These are phyloP conservation scores for Pyricularia grisea DNA, from an alignment of 2,329 filamentous ascomycete species.

Conservation along the genomic window DNA sequence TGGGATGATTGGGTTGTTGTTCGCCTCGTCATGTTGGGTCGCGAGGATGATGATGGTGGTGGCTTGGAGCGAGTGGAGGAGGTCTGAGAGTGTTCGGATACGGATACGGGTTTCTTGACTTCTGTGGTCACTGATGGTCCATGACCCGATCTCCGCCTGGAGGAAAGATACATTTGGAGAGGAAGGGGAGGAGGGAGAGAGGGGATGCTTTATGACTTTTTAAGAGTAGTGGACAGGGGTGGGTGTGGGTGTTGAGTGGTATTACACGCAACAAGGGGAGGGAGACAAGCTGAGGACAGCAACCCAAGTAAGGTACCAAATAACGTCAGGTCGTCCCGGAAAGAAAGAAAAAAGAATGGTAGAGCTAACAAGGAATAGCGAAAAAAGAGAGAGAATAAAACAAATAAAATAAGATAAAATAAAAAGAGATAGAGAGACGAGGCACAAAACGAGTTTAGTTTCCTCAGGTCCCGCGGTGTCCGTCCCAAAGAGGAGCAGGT, in stretches of 20 bases:
- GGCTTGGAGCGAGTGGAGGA: conserved; percentile 30
- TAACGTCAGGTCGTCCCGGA: conserved; percentile 3
- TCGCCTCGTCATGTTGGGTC: conserved; percentile 27
- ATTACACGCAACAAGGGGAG: background rate
- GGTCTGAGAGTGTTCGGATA: conserved; percentile 7
- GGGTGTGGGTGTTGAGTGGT: background rate
- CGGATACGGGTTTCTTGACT: conserved; percentile 32
- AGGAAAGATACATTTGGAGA: conserved; percentile 40
- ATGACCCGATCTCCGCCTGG: conserved; percentile 47
- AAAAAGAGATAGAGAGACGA: background rate
- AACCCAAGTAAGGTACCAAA: background rate
- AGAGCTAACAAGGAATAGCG: too few relatives aligned
- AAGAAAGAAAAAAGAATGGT: background rate
- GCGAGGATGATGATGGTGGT: conserved; percentile 9
- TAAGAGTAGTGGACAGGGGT: background rate
- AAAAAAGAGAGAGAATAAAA: background rate
- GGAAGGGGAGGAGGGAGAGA: background rate
- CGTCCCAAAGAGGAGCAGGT: background rate
- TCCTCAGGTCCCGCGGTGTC: background rate
- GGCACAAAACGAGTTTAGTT: background rate
- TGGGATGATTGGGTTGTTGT: conserved; percentile 26
- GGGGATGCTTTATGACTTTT: background rate
- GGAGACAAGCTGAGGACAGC: background rate
- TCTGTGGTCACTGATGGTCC: conserved; percentile 39
- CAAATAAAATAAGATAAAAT: background rate